Conservation (phyloP, 306 rosid species). For the Medicago truncatula region MtrunA17r5.0-ANR NC_053042.1:47084001-47084500, state of each 20-base stretch:
- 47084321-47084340: background rate
- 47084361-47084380: too few relatives aligned
- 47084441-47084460: background rate
- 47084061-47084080: constrained; percentile 39
- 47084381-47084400: too few relatives aligned
- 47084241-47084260: constrained; percentile 25
- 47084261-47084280: constrained; percentile 35
- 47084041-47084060: constrained; percentile 37
- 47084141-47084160: constrained; percentile 39
- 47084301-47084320: background rate
- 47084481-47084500: too few relatives aligned
- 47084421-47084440: too few relatives aligned
- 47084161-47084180: constrained; percentile 46
- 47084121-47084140: constrained; percentile 38
- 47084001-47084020: constrained; percentile 45
- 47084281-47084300: background rate
- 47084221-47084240: constrained; percentile 9
- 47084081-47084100: constrained; percentile 15
- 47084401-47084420: too few relatives aligned
- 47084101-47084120: constrained; percentile 17
- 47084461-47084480: background rate
- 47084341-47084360: too few relatives aligned
- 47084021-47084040: constrained; percentile 47
- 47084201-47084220: constrained; percentile 17
- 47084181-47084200: constrained; percentile 16